Base-by-base conservation (phyloP, 352 stramenopile species). In the Phytophthora ohioensis region DNA sequence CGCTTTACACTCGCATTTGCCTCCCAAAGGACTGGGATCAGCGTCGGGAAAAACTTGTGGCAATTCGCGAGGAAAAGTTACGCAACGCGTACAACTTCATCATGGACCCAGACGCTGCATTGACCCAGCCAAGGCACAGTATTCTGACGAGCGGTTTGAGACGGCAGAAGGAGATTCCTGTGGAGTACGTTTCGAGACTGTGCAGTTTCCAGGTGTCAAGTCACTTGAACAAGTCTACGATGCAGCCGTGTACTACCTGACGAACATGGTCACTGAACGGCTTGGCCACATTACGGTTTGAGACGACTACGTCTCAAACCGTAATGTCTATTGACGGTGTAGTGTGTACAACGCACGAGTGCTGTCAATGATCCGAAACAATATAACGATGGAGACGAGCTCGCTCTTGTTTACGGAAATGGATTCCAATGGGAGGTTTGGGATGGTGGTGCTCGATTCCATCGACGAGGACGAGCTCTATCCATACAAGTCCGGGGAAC, bases 401-500 rank as follows among this genome's bases (percentile, higher is more conserved):
- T 65, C 69, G 35, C 51, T 80, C 2, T 38, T 73, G 11, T 81
- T 80, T 47, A 41, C 69, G 5, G 64, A 71, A 31, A 54, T 79
- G 31, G 68, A 73, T 9, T 38, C 60, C 10, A 58, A 69, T 45
- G 68, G 36, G 13, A 34, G 59, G 10, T 71, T 57, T 17, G 66
- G 55, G 3, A 68, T 78, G 4, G 47, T 75, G 13, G 48, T 52
- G 17, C 17, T 64, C 30, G 78, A 86, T 42, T 84, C 57, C 41
- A 68, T 85, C 35, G 74, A 88, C 43, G 60, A 69, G 3, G 80
- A 88, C 48, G 71, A 75, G 6, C 17, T 78, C 11, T 82, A 84
- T 51, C 76, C 79, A 41, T 85, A 89, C 45, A 68, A 59, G 2
- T 51, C 74, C 4, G 51, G 56, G 6, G 34, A 67, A 17, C 75